Conservation (phyloP, 2,329 filamentous ascomycete species). For the Claviceps pazoutovae region DNA sequence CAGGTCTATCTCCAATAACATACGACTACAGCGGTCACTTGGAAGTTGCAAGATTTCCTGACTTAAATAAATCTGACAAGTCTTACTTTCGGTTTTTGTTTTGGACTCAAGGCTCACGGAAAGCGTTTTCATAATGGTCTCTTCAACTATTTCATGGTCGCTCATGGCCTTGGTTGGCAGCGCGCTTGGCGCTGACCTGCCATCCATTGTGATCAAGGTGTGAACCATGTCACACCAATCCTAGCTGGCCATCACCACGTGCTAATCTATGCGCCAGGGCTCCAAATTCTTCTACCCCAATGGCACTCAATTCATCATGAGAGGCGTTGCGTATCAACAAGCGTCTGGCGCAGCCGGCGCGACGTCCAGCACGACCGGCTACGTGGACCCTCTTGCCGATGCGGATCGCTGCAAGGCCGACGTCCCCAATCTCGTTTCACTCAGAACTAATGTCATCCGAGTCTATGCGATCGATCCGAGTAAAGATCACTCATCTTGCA, state of each 20-base stretch:
- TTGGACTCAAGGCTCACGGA: too few relatives aligned
- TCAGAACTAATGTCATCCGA: constrained; percentile 85
- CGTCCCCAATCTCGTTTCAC: constrained; percentile 61
- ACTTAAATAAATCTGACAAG: neutral
- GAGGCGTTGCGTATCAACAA: constrained; percentile 91
- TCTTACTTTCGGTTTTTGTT: neutral
- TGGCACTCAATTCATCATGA: constrained; percentile 58
- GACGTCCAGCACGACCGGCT: constrained; percentile 36
- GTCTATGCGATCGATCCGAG: constrained; percentile 84
- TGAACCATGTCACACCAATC: neutral
- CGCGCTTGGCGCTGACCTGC: constrained; percentile 29
- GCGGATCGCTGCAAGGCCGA: constrained; percentile 62
- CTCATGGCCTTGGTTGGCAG: constrained; percentile 28
- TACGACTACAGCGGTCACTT: too few relatives aligned
- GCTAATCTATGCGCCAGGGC: constrained; percentile 31
- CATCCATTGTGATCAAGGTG: constrained; percentile 59
- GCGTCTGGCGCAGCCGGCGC: constrained; percentile 46
- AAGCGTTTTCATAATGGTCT: constrained; percentile 16
- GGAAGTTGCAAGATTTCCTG: neutral
- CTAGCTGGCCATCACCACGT: neutral
- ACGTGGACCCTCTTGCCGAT: constrained; percentile 74
- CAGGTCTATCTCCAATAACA: too few relatives aligned
- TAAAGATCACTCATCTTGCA: constrained; percentile 67
- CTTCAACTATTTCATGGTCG: constrained; percentile 18
- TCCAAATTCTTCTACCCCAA: constrained; percentile 84